Conservation (phyloP, 2,329 filamentous ascomycete species). For the Paracorniculantispora psalliotae region DNA sequence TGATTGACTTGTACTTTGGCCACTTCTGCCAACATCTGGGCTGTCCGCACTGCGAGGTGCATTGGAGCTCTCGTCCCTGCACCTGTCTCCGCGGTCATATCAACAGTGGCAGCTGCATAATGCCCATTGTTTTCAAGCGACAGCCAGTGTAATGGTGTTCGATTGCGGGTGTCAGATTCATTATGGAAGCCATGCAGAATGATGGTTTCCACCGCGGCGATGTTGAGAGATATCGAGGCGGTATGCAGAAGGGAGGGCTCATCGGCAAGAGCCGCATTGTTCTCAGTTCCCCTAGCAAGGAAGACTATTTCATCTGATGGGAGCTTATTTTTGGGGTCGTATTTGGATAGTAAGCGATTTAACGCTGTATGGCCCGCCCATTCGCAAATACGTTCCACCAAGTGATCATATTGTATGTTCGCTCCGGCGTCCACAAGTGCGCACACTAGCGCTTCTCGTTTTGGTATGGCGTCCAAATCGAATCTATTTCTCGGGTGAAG, state of each 20-base stretch:
- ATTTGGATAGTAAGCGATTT: neutral
- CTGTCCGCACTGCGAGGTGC: neutral
- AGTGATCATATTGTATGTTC: neutral
- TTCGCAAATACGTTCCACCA: neutral
- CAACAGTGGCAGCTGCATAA: neutral
- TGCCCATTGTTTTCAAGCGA: neutral
- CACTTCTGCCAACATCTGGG: neutral
- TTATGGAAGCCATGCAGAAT: neutral
- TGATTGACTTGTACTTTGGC: neutral
- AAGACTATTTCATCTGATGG: neutral
- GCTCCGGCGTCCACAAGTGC: neutral
- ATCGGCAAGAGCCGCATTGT: neutral
- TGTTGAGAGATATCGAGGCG: neutral
- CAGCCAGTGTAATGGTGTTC: slow-evolving; percentile 3
- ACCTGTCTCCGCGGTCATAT: neutral
- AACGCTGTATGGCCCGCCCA: neutral
- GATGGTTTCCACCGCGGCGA: neutral
- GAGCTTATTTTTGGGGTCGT: neutral
- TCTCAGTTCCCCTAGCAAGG: neutral
- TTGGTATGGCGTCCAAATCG: neutral
- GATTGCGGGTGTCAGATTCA: neutral
- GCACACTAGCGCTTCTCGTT: neutral
- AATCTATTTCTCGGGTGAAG: neutral
- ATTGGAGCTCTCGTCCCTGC: neutral
- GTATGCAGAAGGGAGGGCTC: neutral